Evolutionary conservation across 305 asterid genomes (phyloP).

Genomic region (Euphrasia arctica): DNA sequence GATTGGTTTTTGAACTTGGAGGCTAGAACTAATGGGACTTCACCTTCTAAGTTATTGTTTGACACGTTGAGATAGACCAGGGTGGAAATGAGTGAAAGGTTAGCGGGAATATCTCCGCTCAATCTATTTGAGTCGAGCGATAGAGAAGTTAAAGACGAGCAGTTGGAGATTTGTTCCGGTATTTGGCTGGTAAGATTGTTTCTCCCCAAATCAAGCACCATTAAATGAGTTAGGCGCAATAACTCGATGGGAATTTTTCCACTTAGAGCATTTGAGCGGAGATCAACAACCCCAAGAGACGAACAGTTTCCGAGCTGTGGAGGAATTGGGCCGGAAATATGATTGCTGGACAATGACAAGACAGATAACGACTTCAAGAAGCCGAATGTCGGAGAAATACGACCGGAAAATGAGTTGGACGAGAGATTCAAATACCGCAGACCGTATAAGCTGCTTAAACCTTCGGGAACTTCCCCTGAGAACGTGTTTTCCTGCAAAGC

Average conservation of each 20-base stretch:
- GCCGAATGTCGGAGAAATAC: slow-evolving; percentile 60
- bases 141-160: slow-evolving; percentile 45
- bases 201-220: slow-evolving; percentile 53
- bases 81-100: slow-evolving; percentile 42
- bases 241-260: slow-evolving; percentile 53
- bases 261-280: slow-evolving; percentile 46
- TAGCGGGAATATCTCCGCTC: slow-evolving; percentile 51
- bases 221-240: slow-evolving; percentile 44
- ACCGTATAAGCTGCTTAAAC: slow-evolving; percentile 58
- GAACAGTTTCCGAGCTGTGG: slow-evolving; percentile 59
- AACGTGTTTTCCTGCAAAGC: slow-evolving; percentile 64
- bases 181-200: slow-evolving; percentile 62
- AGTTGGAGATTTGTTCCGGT: slow-evolving; percentile 51
- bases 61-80: slow-evolving; percentile 54
- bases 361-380: slow-evolving; percentile 57
- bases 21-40: slow-evolving; percentile 46
- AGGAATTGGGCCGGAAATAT: slow-evolving; percentile 53
- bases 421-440: slow-evolving; percentile 60
- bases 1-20: slow-evolving; percentile 49
- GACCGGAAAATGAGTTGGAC: slow-evolving; percentile 56
- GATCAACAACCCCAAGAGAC: slow-evolving; percentile 45
- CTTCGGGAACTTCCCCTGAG: slow-evolving; percentile 61
- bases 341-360: slow-evolving; percentile 61
- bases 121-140: slow-evolving; percentile 44
- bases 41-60: slow-evolving; percentile 49